Evolutionary conservation across 169 alveolate genomes (phyloP), one percentile per base, ranked within the genome.

Genomic region (Plasmodium ovale): DNA sequence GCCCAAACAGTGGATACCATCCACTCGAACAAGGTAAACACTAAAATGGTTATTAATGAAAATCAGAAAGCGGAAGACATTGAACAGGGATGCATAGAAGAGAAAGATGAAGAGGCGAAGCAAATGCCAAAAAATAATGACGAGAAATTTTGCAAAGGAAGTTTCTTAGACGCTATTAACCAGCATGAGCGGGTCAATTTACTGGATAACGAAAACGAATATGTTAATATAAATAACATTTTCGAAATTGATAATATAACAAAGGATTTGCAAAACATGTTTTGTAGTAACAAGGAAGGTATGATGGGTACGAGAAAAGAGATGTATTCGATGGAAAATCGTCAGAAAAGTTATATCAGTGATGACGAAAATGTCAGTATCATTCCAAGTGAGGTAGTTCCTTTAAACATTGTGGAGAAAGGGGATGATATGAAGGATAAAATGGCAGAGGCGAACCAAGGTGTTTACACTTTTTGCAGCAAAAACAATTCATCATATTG

Each of bases 191-290:
- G 23, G 16, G 12, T 31, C 19, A 65, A 59, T 25, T 25, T 64
- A 19, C 21, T 39, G 49, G 42, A 65, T 27, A 65, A 65, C 44
- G 90, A 82, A 51, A 65, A 82, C 3, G 51, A 82, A 27, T 47
- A 82, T 51, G 82, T 82, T 31, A 37, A 56, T 29, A 53, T 82
- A 82, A 82, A 82, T 54, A 59, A 82, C 31, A 82, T 82, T 10
- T 82, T 82, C 35, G 90, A 82, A 59, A 82, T 82, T 25, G 90
- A 82, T 49, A 82, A 44, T 58, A 49, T 82, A 42, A 82, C 60
- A 44, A 51, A 19, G 9, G 70, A 82, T 65, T 47, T 82, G 47
- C 68, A 82, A 51, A 59, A 39, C 35, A 65, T 82, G 84, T 65
- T 65, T 47, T 14, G 35, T 31, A 58, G 42, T 42, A 44, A 39